These are phyloP conservation scores for Trypanosomatidae sp. DNA, from an alignment of 208 protist genomes.

Conservation along the genomic window DNA sequence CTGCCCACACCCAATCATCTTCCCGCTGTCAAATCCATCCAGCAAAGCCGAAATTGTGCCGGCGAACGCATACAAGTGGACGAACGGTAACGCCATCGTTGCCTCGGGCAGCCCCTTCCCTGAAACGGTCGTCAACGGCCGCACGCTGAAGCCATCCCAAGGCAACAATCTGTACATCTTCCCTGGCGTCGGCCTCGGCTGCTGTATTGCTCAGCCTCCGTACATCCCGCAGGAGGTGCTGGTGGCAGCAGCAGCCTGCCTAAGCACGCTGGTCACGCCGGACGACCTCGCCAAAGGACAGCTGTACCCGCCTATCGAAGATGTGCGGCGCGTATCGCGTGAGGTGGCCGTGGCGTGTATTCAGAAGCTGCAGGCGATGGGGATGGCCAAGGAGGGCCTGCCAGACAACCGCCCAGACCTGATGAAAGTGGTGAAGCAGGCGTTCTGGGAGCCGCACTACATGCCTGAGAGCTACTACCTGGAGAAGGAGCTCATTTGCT, in stretches of 20 bases:
- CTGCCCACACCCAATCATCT: slow-evolving; percentile 93
- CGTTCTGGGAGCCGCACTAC: slow-evolving; percentile 68
- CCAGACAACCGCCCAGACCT: slow-evolving; percentile 48
- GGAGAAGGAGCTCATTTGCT: slow-evolving; percentile 38
- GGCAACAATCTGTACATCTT: slow-evolving; percentile 98
- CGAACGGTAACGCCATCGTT: slow-evolving; percentile 93
- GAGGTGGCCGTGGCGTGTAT: slow-evolving; percentile 73
- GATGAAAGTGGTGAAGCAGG: slow-evolving; percentile 40
- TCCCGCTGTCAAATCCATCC: slow-evolving; percentile 95
- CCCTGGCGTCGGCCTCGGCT: slow-evolving; percentile 94
- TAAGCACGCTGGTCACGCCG: slow-evolving; percentile 60
- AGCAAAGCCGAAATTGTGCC: slow-evolving; percentile 90
- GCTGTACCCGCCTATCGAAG: slow-evolving; percentile 71
- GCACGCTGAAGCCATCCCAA: slow-evolving; percentile 87
- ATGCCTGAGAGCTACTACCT: slow-evolving; percentile 64
- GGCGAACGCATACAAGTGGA: slow-evolving; percentile 92
- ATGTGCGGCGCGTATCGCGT: slow-evolving; percentile 69
- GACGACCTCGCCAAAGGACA: slow-evolving; percentile 47
- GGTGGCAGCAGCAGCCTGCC: slow-evolving; percentile 57
- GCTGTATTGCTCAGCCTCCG: slow-evolving; percentile 58
- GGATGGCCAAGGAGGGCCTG: slow-evolving; percentile 45
- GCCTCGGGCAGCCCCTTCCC: slow-evolving; percentile 96
- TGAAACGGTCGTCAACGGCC: slow-evolving; percentile 79
- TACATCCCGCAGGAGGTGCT: slow-evolving; percentile 92
- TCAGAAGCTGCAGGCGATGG: slow-evolving; percentile 56